Evolutionary conservation across 163 green algal species (phyloP), one percentile per base, ranked within the genome.

Genomic region (Chlorella variabilis): DNA sequence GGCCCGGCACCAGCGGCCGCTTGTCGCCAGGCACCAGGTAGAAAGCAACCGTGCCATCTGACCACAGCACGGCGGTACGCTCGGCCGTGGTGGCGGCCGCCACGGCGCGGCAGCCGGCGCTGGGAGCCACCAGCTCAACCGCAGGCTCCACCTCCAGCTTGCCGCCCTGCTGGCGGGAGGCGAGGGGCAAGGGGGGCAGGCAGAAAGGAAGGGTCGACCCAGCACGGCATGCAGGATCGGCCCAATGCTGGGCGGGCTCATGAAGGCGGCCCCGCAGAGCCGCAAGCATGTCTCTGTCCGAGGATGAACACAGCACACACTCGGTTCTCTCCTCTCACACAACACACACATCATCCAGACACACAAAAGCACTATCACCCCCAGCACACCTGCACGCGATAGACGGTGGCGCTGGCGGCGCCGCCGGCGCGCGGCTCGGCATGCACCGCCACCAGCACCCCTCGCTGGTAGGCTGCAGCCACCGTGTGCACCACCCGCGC

Each of bases 51-150:
- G 73, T 75, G 21, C 82, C 77, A 11, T 83, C 74, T 7, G 82
- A 83, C 82, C 82, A 86, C 8, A 86, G 51, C 21, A 86, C 73
- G 3, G 65, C 74, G 1, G 65, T 71, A 21, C 63, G 48, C 39
- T 63, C 59, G 0, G 58, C 9, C 3, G 75, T 65, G 56, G n/a
- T 45, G 27, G 45, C 39, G 2, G 82, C 82, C 3, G 75, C 66
- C 33, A 75, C 21, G 0, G 82, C 49, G 18, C 36, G 67, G 18
- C 41, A 59, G 49, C 71, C 61, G 1, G 36, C 25, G 17, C 42
- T 29, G 31, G 54, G 61, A 9, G 81, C 25, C 25, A 59, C 27
- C n/a, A 77, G 62, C 29, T 31, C 63, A 18, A 63, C 63, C 21
- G 75, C 48, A 33, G 41, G 45, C 27, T 39, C 58, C 4, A 21